These are phyloP conservation scores for Penicillium verrucosum DNA, from an alignment of 2,329 filamentous ascomycete species.

Conservation along the genomic window DNA sequence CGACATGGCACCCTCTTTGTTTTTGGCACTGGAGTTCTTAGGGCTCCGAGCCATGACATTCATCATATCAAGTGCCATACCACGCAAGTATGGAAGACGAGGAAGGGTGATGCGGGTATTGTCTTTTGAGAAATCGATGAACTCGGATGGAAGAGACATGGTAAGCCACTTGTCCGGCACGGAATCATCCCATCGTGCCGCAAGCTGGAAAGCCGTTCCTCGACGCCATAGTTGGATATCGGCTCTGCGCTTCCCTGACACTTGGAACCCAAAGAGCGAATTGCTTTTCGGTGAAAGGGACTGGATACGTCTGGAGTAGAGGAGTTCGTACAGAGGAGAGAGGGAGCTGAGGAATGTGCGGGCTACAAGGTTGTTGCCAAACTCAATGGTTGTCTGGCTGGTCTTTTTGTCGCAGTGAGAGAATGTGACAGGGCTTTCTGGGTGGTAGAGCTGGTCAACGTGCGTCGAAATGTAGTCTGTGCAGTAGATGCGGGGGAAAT, in stretches of 20 bases:
- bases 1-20: slow-evolving; percentile 22
- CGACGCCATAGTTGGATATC: slow-evolving; percentile 32
- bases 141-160: slow-evolving; percentile 18
- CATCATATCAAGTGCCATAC: slow-evolving; percentile 28
- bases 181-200: slow-evolving; percentile 28
- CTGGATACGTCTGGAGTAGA: slow-evolving; percentile 27
- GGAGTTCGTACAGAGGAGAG: slow-evolving; percentile 25
- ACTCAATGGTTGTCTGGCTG: slow-evolving; percentile 16
- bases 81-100: slow-evolving; percentile 20
- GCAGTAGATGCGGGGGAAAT: slow-evolving; percentile 26
- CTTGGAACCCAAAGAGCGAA: slow-evolving; percentile 20
- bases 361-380: slow-evolving; percentile 18
- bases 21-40: slow-evolving; percentile 17
- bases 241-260: slow-evolving; percentile 26
- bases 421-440: slow-evolving; percentile 24
- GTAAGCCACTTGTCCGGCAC: slow-evolving; percentile 32
- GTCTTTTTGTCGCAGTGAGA: slow-evolving; percentile 31
- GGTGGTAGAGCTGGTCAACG: slow-evolving; percentile 28
- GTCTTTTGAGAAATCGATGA: slow-evolving; percentile 17
- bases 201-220: slow-evolving; percentile 22
- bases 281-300: slow-evolving; percentile 28
- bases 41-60: slow-evolving; percentile 27
- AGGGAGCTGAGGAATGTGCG: slow-evolving; percentile 29
- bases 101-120: slow-evolving; percentile 24
- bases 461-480: slow-evolving; percentile 33